Percentiles rank a stretch among this genome's conserved stretches.
Evolutionary conservation across 2,329 filamentous ascomycete species (phyloP).

Genomic region (Colletotrichum sp.): DNA sequence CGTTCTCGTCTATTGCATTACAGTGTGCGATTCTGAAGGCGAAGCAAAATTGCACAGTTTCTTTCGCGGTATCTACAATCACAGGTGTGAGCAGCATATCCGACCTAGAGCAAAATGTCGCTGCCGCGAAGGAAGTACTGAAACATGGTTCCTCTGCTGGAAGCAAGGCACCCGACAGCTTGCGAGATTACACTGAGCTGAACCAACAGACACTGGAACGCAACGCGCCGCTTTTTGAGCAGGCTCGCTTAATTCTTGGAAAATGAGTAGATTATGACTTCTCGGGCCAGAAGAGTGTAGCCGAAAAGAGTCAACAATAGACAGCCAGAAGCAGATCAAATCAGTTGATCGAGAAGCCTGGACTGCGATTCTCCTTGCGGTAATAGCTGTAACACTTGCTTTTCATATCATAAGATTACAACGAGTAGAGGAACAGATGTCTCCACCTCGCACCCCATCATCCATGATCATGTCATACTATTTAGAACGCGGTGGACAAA

Average conservation of each 20-base stretch:
- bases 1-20: neutral
- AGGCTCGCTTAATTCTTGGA: neutral
- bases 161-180: neutral
- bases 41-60: neutral
- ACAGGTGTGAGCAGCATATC: neutral
- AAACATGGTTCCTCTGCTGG: neutral
- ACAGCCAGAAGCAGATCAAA: neutral
- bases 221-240: neutral
- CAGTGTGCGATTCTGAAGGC: neutral
- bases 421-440: neutral
- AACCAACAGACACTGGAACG: neutral
- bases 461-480: neutral
- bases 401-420: neutral
- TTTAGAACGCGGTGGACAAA: neutral
- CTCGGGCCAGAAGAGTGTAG: neutral
- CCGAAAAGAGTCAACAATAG: fast-evolving
- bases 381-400: neutral
- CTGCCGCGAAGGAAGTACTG: neutral
- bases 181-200: neutral
- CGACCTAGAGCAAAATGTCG: neutral
- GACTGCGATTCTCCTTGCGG: neutral
- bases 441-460: neutral
- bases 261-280: neutral
- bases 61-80: neutral
- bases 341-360: neutral